phyloP scores from a whole-genome alignment of 805 yeast species.

The Candida sakaeoensis region DNA sequence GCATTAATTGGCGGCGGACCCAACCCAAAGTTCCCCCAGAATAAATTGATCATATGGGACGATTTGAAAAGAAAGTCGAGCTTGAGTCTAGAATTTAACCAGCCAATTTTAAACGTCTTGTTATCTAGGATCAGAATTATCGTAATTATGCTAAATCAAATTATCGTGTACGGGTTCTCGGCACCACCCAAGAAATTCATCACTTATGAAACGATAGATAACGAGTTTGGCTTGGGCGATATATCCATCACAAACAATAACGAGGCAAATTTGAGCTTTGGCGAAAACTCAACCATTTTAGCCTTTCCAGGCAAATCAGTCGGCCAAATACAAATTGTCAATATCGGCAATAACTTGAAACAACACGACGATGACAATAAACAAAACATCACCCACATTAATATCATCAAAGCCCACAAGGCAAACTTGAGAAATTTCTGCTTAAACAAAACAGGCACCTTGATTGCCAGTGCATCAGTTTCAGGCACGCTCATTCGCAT shows the following conservation, averaged over 20 bases:
- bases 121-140: slow-evolving; percentile 74
- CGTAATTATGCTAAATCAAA: slow-evolving; percentile 63
- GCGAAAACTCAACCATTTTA: slow-evolving; percentile 24
- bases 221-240: slow-evolving; percentile 63
- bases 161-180: slow-evolving; percentile 75
- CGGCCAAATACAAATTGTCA: slow-evolving; percentile 81
- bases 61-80: slow-evolving; percentile 77
- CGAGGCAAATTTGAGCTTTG: background rate
- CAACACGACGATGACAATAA: background rate
- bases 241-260: slow-evolving; percentile 32
- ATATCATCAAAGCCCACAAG: slow-evolving; percentile 76
- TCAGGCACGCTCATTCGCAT: slow-evolving; percentile 79
- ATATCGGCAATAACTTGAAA: slow-evolving; percentile 50
- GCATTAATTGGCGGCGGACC: slow-evolving; percentile 90
- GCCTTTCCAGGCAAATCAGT: slow-evolving; percentile 74
- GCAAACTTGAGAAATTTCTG: slow-evolving; percentile 60
- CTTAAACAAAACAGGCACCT: slow-evolving; percentile 57
- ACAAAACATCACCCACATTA: slow-evolving; percentile 58
- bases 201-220: slow-evolving; percentile 61
- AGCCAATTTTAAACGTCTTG: slow-evolving; percentile 70
- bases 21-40: slow-evolving; percentile 71
- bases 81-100: slow-evolving; percentile 68
- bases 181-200: slow-evolving; percentile 70
- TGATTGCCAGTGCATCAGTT: slow-evolving; percentile 78
- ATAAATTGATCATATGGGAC: slow-evolving; percentile 87